phyloP scores from a whole-genome alignment of 2,329 filamentous ascomycete genomes.

The Trichoderma guizhouense region DNA sequence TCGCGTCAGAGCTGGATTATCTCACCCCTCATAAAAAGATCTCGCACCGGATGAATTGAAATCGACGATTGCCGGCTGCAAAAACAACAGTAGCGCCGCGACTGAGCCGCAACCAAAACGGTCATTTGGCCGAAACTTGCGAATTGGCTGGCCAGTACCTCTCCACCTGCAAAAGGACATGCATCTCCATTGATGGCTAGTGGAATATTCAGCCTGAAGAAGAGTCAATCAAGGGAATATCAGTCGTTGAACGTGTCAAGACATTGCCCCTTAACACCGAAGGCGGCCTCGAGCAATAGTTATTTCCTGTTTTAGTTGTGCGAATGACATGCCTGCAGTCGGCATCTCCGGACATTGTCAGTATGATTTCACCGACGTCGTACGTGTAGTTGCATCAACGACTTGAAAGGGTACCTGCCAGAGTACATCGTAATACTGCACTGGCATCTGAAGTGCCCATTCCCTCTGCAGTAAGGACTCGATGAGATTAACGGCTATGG shows the following conservation, averaged over 20 bases:
- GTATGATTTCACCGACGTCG: slow-evolving; percentile 11
- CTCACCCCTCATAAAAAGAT: slow-evolving; percentile 1
- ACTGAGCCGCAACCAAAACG: neutral
- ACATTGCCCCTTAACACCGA: slow-evolving; percentile 1
- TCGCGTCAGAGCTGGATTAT: slow-evolving; percentile 4
- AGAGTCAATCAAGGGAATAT: neutral
- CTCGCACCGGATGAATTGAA: slow-evolving; percentile 11
- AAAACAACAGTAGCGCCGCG: neutral
- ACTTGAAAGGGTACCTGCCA: neutral
- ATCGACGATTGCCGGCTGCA: slow-evolving; percentile 12
- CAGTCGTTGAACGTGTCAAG: neutral
- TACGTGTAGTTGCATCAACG: neutral
- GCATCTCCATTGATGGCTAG: neutral
- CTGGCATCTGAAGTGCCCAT: neutral
- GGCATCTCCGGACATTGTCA: slow-evolving; percentile 12
- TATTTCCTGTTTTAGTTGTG: slow-evolving; percentile 3
- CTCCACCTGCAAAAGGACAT: neutral
- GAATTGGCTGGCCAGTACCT: neutral
- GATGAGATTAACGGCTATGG: neutral
- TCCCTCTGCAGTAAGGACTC: neutral
- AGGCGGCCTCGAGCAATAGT: neutral
- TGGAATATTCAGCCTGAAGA: slow-evolving; percentile 4
- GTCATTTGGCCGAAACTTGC: slow-evolving; percentile 8
- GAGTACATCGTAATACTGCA: neutral
- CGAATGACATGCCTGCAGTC: slow-evolving; percentile 15